phyloP scores from a whole-genome alignment of 371 early-diverging fungal species.

The Dipsacomyces acuminosporus region DNA sequence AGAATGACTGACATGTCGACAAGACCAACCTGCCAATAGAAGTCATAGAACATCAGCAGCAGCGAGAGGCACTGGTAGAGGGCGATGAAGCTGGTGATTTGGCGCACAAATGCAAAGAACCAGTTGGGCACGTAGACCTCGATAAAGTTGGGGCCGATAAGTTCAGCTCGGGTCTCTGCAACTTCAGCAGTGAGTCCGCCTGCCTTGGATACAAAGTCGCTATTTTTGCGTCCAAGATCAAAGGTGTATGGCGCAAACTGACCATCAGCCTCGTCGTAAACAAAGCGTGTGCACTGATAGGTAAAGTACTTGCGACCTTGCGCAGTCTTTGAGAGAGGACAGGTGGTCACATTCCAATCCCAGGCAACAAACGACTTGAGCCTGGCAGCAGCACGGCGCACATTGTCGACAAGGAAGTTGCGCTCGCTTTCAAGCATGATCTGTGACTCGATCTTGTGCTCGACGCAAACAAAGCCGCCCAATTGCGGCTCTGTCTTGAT shows the following conservation, averaged over 20 bases:
- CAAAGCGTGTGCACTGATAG: slow-evolving; percentile 74
- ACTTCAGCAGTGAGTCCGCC: slow-evolving; percentile 56
- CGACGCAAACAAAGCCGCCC: slow-evolving; percentile 61
- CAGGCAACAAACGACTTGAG: slow-evolving; percentile 25
- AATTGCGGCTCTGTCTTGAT: slow-evolving; percentile 51
- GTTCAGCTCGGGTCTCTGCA: slow-evolving; percentile 56
- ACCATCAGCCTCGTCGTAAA: slow-evolving; percentile 48
- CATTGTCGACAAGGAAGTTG: slow-evolving; percentile 30
- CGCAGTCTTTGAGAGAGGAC: slow-evolving; percentile 45
- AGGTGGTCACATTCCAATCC: slow-evolving; percentile 49
- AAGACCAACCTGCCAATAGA: slow-evolving; percentile 59
- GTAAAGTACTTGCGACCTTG: slow-evolving; percentile 60
- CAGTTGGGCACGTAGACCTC: slow-evolving; percentile 60
- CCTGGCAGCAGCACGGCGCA: slow-evolving; percentile 7
- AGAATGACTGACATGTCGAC: slow-evolving; percentile 69
- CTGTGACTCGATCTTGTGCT: slow-evolving; percentile 53
- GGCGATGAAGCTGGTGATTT: slow-evolving; percentile 67
- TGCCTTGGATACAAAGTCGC: slow-evolving; percentile 49
- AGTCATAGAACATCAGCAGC: slow-evolving; percentile 70
- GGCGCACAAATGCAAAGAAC: slow-evolving; percentile 54
- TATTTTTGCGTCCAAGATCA: slow-evolving; percentile 54
- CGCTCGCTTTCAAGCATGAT: slow-evolving; percentile 51
- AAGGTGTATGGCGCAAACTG: slow-evolving; percentile 59
- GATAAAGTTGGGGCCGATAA: slow-evolving; percentile 71
- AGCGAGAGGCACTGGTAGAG: slow-evolving; percentile 71